Base-by-base conservation (phyloP, 768 basidiomycete species). In the Suillus lakei region DNA sequence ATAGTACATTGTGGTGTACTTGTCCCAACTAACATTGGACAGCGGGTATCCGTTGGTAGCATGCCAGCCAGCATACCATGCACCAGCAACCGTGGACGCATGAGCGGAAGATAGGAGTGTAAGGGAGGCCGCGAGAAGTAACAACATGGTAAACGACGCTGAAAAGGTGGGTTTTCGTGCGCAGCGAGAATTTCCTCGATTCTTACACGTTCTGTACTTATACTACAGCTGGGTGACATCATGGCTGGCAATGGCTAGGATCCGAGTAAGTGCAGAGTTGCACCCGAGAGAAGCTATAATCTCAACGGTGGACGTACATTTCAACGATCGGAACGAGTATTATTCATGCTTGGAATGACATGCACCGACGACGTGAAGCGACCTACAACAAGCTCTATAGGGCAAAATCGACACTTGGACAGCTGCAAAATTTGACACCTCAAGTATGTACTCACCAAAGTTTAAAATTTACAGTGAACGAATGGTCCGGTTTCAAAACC, bases 1-100 rank as follows among this genome's bases (percentile, higher is more conserved):
- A 74, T 88, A 90, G 34, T 80, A 83, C 76, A 89, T 70, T 54
- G 84, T 79, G 7, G 81, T 85, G 67, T 86, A 85, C 67, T 85
- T 85, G 12, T 76, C 76, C 84, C 84, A 86, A 64, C 78, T 79
- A n/a, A 86, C 74, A 16, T 77, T 68, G 5, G 78, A 74, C 32
- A 84, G 73, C 12, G 84, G 80, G 68, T 82, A 81, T 64, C 81
- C 79, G 81, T 32, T 16, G 16, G 59, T 44, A 18, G 54, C 46
- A 43, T 64, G 63, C 39, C 39, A 64, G 32, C 63, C 59, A 10
- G 63, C 55, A 44, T 61, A 61, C 39, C 59, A 64, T 3, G 63
- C 59, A 28, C 38, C 59, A 18, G 58, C 41, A 10, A 64, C 56
- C 12, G 44, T 23, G 28, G 58, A 13, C 3, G 58, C 43, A 15